Evolutionary conservation across 768 basidiomycete genomes (phyloP), one percentile per base, ranked within the genome.

Genomic region (Lentinus tigrinus): DNA sequence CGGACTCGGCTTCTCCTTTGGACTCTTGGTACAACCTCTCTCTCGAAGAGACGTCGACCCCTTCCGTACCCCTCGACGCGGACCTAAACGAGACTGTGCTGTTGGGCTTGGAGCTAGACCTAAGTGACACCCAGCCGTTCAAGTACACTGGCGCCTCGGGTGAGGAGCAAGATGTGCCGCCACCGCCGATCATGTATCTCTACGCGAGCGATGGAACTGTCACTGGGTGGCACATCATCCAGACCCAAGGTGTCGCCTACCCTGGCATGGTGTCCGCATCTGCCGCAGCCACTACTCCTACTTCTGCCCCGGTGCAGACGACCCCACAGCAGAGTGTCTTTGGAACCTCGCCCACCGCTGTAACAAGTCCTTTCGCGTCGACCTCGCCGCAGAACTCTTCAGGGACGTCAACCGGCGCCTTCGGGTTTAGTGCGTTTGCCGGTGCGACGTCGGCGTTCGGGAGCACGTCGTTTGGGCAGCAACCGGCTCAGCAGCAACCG

Each of bases 201-300:
- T 92, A 89, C 70, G 78, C 89, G 11, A 90, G 85, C 53, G 91
- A 93, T 65, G 91, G 91, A 19, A 89, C 89, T 0, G 54, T 93
- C 23, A 80, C 85, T 47, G 91, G 78, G 3, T 93, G 91, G 89
- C 77, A 85, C 67, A 66, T 88, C 21, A 81, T 89, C 37, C 83
- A 87, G 66, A 73, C 76, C 8, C 80, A 78, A 40, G 78, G 76
- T 1, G 70, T 63, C 17, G 74, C 79, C 8, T 92, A 91, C 65
- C 73, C 77, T 40, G 83, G 83, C 27, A 83, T 91, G 78, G 67
- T 78, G 6, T 65, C 70, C 9, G 37, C 68, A 11, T 44, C 55
- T 19, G 48, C 57, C 16, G 17, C 36, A 4, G 34, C 54, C 16
- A 9, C 54, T 19, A 21, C 60, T 16, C 55, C 48, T 21, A 57